Base-by-base conservation (phyloP, 208 protist genomes). In the Sergeia podlipaevii region DNA sequence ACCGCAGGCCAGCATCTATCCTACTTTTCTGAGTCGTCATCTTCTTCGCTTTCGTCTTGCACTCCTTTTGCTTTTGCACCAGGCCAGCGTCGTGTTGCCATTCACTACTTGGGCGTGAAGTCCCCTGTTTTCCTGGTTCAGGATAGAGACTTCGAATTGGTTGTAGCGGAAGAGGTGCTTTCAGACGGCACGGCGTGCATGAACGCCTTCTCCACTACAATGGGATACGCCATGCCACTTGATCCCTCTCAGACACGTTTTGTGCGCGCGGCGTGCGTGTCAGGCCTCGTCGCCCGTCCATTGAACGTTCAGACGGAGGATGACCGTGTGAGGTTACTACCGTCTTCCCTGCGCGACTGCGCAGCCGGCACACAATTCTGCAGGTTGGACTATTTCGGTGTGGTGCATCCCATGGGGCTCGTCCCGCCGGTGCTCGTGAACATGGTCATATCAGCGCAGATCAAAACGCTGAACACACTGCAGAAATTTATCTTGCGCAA, bases 381-480 rank as follows among this genome's bases (percentile, higher is more conserved):
- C 54, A 49, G 56, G 13, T 27, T 93, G 36, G 76, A 75, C 59
- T 93, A 85, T 65, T 56, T 87, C 28, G 80, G 74, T 0, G 71
- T 89, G 33, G 70, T 89, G 23, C 74, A 93, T 49, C 85, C 85
- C 10, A 86, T 93, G 77, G 85, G 85, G 0, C 24, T 83, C 54
- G 52, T 89, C 27, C 78, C 80, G 7, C 63, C 78, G 1, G 50
- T 80, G n/a, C 13, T 89, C 29, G 76, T 74, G 21, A 87, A 89
- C 59, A 55, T 89, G 38, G 75, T 85, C 57, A 76, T 89, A 50
- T 64, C 56, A 4, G 74, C 74, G 6, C 80, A 89, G 45, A 27
- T 85, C 26, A 63, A 38, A 10, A 60, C 71, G 21, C 47, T 89
- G 55, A 37, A 50, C 18, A 65, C 54, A 23, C 48, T 93, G 65